These are phyloP conservation scores for Suillus subalutaceus DNA, from an alignment of 768 basidiomycete genomes.

Conservation along the genomic window DNA sequence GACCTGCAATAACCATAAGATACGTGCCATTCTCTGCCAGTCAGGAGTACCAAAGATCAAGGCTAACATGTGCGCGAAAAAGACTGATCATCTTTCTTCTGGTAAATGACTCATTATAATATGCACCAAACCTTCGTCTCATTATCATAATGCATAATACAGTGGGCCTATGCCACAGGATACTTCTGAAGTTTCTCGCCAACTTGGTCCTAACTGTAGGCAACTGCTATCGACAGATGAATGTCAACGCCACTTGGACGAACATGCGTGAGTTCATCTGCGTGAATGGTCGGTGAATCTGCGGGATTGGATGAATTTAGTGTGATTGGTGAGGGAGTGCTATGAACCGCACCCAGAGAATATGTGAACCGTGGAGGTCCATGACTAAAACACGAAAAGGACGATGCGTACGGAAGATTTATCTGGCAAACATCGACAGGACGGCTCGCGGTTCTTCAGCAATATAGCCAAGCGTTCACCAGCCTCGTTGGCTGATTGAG, in stretches of 20 bases:
- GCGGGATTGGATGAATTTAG: slow-evolving; percentile 6
- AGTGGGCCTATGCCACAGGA: no score
- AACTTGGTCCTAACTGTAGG: no score
- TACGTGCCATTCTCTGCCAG: no score
- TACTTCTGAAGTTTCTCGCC: no score
- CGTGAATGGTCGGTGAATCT: slow-evolving; percentile 56
- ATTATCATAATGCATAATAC: no score
- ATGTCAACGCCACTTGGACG: slow-evolving; percentile 48
- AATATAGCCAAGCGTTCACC: slow-evolving; percentile 78
- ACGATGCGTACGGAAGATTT: slow-evolving; percentile 77
- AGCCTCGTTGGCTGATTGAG: slow-evolving; percentile 46
- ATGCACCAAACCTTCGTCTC: no score
- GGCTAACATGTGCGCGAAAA: no score
- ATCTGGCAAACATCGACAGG: slow-evolving; percentile 63
- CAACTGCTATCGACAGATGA: no score
- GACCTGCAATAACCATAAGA: no score
- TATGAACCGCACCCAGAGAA: slow-evolving; percentile 63
- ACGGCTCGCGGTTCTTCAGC: slow-evolving; percentile 78
- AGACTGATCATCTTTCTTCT: no score
- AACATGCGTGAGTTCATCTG: slow-evolving; percentile 89
- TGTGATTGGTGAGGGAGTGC: background rate
- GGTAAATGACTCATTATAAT: no score
- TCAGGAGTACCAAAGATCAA: no score
- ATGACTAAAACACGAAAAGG: slow-evolving; percentile 82
- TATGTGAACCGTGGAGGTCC: slow-evolving; percentile 68